Evolutionary conservation across 2,329 filamentous ascomycete genomes (phyloP).

Genomic region (Grosmannia serpens): DNA sequence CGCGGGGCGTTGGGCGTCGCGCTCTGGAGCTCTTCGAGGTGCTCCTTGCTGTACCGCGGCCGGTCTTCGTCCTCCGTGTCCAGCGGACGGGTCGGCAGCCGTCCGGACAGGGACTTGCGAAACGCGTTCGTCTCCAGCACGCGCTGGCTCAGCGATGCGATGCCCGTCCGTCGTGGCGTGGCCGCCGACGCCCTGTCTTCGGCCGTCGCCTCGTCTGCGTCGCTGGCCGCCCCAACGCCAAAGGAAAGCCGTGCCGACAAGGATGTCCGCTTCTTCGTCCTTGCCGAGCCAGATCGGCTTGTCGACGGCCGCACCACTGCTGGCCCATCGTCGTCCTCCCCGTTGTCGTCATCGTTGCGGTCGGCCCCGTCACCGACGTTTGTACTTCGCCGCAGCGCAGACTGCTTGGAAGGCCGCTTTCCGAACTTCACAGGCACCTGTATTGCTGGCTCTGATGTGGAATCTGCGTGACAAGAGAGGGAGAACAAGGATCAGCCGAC

Average conservation of each 20-base stretch:
- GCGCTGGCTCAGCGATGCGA: slow-evolving; percentile 19
- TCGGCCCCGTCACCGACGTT: slow-evolving; percentile 20
- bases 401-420: slow-evolving; percentile 45
- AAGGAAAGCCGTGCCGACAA: slow-evolving; percentile 63
- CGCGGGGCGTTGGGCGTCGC: slow-evolving; percentile 77
- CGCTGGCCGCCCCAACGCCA: slow-evolving; percentile 42
- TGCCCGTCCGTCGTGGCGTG: slow-evolving; percentile 14
- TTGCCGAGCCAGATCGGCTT: slow-evolving; percentile 35
- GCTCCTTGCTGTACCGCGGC: slow-evolving; percentile 76
- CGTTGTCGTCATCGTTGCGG: slow-evolving; percentile 23
- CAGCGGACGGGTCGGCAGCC: slow-evolving; percentile 42
- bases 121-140: slow-evolving; percentile 26
- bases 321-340: slow-evolving; percentile 32
- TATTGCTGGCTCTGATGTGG: slow-evolving; percentile 19
- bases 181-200: background rate
- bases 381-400: slow-evolving; percentile 44
- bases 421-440: slow-evolving; percentile 33
- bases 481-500: slow-evolving; percentile 18
- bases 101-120: slow-evolving; percentile 29
- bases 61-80: slow-evolving; percentile 50
- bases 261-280: slow-evolving; percentile 57
- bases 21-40: slow-evolving; percentile 72
- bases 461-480: slow-evolving; percentile 11
- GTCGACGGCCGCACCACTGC: slow-evolving; percentile 37
- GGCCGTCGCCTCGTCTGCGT: slow-evolving; percentile 21